phyloP scores from a whole-genome alignment of 768 basidiomycete species.

The Mycena maculata region DNA sequence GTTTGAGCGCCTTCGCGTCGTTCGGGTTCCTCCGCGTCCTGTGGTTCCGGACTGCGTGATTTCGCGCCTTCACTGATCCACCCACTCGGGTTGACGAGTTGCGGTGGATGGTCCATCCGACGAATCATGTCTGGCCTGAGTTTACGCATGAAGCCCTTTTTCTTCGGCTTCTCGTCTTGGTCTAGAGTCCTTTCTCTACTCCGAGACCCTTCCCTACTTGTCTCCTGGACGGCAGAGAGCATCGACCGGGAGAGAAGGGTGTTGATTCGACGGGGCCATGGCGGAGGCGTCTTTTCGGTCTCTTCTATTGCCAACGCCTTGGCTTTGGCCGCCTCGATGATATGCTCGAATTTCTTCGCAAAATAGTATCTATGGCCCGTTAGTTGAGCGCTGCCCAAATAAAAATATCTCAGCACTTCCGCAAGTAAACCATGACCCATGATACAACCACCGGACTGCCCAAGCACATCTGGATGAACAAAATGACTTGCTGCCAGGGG shows the following conservation, averaged over 20 bases:
- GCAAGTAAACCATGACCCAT: slow-evolving; percentile 84
- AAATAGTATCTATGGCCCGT: slow-evolving; percentile 71
- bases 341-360: slow-evolving; percentile 71
- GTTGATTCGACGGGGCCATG: slow-evolving; percentile 44
- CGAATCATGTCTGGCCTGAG: slow-evolving; percentile 82
- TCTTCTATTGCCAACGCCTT: slow-evolving; percentile 38
- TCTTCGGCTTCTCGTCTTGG: slow-evolving; percentile 33
- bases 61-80: slow-evolving; percentile 66
- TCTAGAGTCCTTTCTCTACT: background rate
- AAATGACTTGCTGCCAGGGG: slow-evolving; percentile 72
- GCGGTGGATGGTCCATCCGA: slow-evolving; percentile 74
- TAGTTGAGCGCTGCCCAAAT: background rate
- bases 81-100: slow-evolving; percentile 80
- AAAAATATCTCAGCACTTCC: slow-evolving; percentile 58
- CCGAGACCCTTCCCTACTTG: slow-evolving; percentile 20
- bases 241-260: slow-evolving; percentile 47
- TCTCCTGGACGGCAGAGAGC: slow-evolving; percentile 43
- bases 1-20: too few species aligned
- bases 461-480: slow-evolving; percentile 84
- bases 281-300: slow-evolving; percentile 35
- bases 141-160: slow-evolving; percentile 46
- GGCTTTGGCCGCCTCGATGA: slow-evolving; percentile 59
- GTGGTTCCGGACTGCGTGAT: slow-evolving; percentile 18
- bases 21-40: background rate
- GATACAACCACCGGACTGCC: slow-evolving; percentile 84